Base-by-base conservation (phyloP, 352 stramenopile species). In the Phytopythium cucurbitacearum region DNA sequence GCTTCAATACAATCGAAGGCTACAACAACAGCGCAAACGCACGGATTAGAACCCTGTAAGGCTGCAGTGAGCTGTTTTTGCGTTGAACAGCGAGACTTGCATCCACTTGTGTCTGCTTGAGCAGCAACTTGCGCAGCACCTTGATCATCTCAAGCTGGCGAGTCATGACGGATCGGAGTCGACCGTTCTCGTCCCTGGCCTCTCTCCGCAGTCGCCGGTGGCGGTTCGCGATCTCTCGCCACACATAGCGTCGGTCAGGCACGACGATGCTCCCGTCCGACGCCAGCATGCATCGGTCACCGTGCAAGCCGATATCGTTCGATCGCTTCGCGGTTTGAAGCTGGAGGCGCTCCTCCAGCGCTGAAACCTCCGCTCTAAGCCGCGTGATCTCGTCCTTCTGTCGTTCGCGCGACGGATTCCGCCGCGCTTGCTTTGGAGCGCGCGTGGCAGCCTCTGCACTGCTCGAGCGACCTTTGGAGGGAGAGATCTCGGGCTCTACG, bases 331-430 rank as follows among this genome's bases (percentile, higher is more conserved):
- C 21, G 21, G 21, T 28, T 28, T 28, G 39, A n/a, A 65, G 39
- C 48, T 50, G 9, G 5, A 67, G 37, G 6, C 46, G 44, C 45
- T 49, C 43, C n/a, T 64, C 55, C n/a, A 70, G 51, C 35, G 65
- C 62, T 8, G 53, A 38, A 12, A 64, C 62, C 44, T 65, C 53
- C 3, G 21, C 39, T 11, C 62, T 53, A 32, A 70, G n/a, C 34
- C 64, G 60, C 42, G 57, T 7, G 10, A 69, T 28, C 32, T 69
- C 62, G 16, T 64, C 53, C 16, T 65, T 69, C 48, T 57, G 51
- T 3, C 55, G 56, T 7, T 55, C 46, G 33, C 46, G 34, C 46
- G 46, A 42, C 46, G 46, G 33, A 15, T 51, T 51, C 7, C 44
- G 21, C 33, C 9, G 7, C 7, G 28, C 33, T 28, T 28, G 21